Percentiles rank a stretch among this genome's conserved stretches.
These are phyloP conservation scores for Sordaria brevicollis DNA, from an alignment of 495 filamentous ascomycete species.

Conservation along the genomic window DNA sequence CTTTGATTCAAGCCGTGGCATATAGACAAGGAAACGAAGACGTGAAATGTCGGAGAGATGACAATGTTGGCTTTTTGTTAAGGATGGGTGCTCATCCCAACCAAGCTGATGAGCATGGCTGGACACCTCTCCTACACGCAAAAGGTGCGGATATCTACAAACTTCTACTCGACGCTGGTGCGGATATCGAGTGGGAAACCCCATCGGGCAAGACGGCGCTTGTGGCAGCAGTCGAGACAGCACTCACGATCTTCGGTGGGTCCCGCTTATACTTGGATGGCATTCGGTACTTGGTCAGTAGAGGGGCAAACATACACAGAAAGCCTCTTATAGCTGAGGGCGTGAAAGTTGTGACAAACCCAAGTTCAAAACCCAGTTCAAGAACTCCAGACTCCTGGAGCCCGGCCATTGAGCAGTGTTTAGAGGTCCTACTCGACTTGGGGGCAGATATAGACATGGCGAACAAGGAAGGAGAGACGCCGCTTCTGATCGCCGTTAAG, in stretches of 20 bases:
- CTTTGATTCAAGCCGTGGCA: background rate
- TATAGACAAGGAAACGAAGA: fast-evolving
- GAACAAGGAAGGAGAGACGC: background rate
- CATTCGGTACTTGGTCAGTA: no score
- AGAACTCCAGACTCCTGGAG: no score
- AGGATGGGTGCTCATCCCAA: background rate
- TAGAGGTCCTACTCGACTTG: background rate
- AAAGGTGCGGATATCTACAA: background rate
- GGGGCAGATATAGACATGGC: background rate
- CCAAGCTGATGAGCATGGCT: background rate
- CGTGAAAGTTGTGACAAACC: no score
- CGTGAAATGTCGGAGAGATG: no score
- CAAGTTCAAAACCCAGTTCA: no score
- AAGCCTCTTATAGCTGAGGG: no score
- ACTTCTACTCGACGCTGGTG: background rate
- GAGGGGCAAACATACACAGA: no score
- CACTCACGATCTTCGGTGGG: no score
- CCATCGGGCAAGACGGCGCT: background rate
- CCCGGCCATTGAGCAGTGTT: no score
- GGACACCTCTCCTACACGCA: background rate
- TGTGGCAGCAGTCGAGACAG: background rate
- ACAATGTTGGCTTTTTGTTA: background rate
- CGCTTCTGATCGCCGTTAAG: background rate
- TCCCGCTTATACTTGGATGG: background rate
- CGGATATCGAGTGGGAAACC: background rate